Percentiles rank a stretch among this genome's conserved stretches.
phyloP scores from a whole-genome alignment of 1,139 yeast genomes.

The Zygotorulaspora mrakii region DNA sequence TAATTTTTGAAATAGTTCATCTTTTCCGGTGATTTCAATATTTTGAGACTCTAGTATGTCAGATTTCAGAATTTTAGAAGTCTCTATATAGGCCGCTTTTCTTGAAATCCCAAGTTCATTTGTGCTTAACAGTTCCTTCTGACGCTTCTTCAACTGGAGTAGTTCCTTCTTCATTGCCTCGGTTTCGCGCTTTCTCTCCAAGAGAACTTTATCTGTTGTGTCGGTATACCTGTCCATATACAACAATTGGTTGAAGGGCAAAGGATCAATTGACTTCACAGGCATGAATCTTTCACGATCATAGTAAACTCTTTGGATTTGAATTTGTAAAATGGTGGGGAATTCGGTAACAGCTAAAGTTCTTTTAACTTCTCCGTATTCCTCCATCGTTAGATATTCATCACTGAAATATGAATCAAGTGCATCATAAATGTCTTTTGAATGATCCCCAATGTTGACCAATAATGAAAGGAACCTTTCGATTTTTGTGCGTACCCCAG shows the following conservation, averaged over 20 bases:
- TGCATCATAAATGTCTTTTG: conserved; percentile 85
- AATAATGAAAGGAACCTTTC: conserved; percentile 79
- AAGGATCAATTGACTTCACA: conserved; percentile 75
- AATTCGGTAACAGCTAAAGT: conserved; percentile 64
- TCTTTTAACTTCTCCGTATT: conserved; percentile 65
- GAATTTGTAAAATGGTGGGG: conserved; percentile 84
- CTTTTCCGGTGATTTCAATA: conserved; percentile 36
- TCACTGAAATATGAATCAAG: conserved; percentile 73
- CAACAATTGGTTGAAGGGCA: conserved; percentile 71
- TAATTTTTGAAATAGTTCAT: conserved; percentile 34
- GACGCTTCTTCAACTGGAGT: conserved; percentile 43
- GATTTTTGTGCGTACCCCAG: conserved; percentile 50
- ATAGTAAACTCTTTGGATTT: conserved; percentile 88
- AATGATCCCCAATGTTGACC: conserved; percentile 83
- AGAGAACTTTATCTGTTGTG: conserved; percentile 56
- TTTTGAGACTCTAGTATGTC: conserved; percentile 38
- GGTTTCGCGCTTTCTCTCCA: conserved; percentile 52
- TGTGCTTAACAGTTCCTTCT: conserved; percentile 41
- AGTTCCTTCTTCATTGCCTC: conserved; percentile 62
- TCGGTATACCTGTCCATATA: conserved; percentile 87
- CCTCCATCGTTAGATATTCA: conserved; percentile 66
- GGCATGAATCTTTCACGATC: conserved; percentile 71
- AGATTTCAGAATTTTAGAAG: conserved; percentile 53
- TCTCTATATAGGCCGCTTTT: conserved; percentile 51
- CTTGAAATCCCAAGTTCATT: conserved; percentile 48